Conservation (phyloP, 2,329 filamentous ascomycete species). For the Grosmannia serpens region DNA sequence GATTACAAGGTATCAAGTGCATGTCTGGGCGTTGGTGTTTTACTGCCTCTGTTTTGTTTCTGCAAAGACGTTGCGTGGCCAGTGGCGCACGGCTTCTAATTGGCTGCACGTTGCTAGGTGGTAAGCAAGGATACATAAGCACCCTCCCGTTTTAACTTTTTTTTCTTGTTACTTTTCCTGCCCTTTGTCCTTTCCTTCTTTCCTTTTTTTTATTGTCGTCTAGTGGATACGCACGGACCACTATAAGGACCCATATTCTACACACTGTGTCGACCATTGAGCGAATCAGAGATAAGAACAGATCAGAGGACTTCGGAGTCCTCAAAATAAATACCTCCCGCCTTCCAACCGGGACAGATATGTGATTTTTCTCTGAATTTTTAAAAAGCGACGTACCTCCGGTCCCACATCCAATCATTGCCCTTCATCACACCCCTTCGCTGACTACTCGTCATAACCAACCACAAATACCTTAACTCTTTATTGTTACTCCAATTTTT, state of each 20-base stretch:
- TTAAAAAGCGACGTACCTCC: conserved; percentile 13
- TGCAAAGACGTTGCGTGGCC: background rate
- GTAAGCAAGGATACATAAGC: conserved; percentile 10
- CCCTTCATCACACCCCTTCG: background rate
- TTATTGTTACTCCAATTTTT: conserved; percentile 17
- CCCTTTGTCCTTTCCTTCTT: conserved; percentile 5
- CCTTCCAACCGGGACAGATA: conserved; percentile 22
- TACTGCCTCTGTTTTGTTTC: background rate
- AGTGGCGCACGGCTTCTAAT: conserved; percentile 8
- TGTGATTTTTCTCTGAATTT: conserved; percentile 19
- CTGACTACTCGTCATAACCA: background rate
- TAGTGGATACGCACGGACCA: conserved; percentile 9
- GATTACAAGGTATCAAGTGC: too few relatives aligned
- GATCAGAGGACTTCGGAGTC: conserved; percentile 13
- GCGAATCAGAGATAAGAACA: conserved; percentile 18
- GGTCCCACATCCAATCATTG: conserved; percentile 10
- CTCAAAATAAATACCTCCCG: conserved; percentile 25
- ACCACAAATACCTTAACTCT: background rate
- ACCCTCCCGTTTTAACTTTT: conserved; percentile 4
- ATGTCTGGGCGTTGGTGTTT: background rate
- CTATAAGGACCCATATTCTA: background rate
- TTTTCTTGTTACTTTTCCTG: conserved; percentile 1
- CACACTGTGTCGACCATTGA: conserved; percentile 14
- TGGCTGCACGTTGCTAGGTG: conserved; percentile 5
- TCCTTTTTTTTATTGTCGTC: conserved; percentile 3